Conservation (phyloP, 352 stramenopile genomes). For the Globisporangium nodosum region DNA sequence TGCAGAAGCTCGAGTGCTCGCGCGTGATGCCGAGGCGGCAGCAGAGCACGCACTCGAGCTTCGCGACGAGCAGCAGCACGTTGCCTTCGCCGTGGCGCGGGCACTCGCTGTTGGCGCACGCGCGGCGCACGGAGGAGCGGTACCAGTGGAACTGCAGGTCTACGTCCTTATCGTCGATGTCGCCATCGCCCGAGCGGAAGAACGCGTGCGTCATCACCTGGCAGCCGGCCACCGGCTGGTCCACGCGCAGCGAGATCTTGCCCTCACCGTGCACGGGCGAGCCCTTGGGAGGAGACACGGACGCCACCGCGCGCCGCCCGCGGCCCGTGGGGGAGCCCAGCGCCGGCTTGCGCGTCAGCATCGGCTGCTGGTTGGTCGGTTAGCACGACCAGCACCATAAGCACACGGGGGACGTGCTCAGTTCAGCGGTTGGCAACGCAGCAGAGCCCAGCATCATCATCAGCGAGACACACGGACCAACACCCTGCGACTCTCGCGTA, state of each 20-base stretch:
- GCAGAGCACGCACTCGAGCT: conserved; percentile 69
- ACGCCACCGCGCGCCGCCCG: conserved; percentile 11
- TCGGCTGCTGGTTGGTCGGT: neutral
- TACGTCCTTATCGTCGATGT: conserved; percentile 69
- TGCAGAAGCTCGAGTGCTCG: conserved; percentile 70
- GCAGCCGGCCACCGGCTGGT: conserved; percentile 68
- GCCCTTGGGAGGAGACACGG: conserved; percentile 37
- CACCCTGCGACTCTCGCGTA: too few species aligned
- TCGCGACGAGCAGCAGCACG: conserved; percentile 62
- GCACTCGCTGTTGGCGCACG: conserved; percentile 61
- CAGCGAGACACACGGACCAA: too few species aligned
- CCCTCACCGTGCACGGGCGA: conserved; percentile 60
- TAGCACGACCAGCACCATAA: too few species aligned
- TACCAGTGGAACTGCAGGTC: conserved; percentile 71
- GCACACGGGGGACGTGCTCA: too few species aligned
- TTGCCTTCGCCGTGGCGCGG: conserved; percentile 51
- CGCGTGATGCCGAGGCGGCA: conserved; percentile 55
- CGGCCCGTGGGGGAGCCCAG: neutral
- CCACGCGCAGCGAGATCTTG: conserved; percentile 69
- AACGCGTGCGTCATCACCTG: conserved; percentile 74
- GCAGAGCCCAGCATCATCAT: too few species aligned
- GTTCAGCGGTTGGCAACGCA: too few species aligned
- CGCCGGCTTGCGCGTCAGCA: neutral
- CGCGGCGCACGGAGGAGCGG: conserved; percentile 42
- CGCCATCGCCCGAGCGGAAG: conserved; percentile 58